A percentile compares a stretch with the other conserved stretches of the same genome.
Conservation (phyloP, 1,284 basidiomycete genomes). For the Puccinia sorghi region DNA sequence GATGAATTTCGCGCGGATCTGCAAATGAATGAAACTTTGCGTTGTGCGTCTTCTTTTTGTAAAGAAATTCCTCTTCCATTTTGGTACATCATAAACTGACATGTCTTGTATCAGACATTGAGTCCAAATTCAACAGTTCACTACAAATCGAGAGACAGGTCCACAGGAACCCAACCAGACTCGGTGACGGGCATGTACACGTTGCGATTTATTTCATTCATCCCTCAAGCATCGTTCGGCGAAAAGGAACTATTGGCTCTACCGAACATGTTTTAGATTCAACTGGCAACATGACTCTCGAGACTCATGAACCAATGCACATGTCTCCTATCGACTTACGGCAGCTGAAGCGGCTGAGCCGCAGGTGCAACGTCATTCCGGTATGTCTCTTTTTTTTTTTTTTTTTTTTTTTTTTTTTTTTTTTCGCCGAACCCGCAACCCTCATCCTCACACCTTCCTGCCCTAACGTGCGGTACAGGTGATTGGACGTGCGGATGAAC, state of each 20-base stretch:
- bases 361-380: constrained; percentile 29
- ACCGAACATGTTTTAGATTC: neutral
- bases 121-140: constrained; percentile 36
- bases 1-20: constrained; percentile 45
- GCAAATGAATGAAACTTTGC: constrained; percentile 39
- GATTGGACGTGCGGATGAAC: constrained; percentile 36
- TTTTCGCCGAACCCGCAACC: no score
- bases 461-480: no score
- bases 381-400: constrained; percentile 16
- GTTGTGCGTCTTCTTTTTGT: constrained; percentile 21
- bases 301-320: constrained; percentile 1
- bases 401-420: no score
- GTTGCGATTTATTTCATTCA: constrained; percentile 39
- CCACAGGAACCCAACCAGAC: constrained; percentile 39
- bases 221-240: constrained; percentile 18
- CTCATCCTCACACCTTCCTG: neutral
- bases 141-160: constrained; percentile 44
- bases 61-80: neutral
- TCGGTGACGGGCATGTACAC: constrained; percentile 44
- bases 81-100: neutral
- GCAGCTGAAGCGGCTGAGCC: constrained; percentile 19
- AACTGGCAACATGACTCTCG: neutral
- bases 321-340: constrained; percentile 38
- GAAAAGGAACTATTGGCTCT: neutral
- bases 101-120: constrained; percentile 21